Conservation (phyloP, 768 basidiomycete species). For the Mycena polygramma region DNA sequence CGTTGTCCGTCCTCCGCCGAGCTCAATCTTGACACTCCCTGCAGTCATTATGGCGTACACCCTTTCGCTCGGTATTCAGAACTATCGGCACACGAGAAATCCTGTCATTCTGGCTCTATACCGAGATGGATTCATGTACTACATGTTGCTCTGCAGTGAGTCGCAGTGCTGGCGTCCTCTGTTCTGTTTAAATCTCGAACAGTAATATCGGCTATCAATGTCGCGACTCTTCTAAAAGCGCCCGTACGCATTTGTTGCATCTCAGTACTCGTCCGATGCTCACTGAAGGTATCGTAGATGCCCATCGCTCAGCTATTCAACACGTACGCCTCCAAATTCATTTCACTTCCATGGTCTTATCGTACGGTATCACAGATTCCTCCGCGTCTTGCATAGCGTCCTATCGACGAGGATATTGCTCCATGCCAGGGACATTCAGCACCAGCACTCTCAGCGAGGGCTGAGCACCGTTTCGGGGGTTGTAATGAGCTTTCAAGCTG, state of each 20-base stretch:
- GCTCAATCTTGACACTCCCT: neutral
- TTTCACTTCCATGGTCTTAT: neutral
- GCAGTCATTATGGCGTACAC: slow-evolving; percentile 44
- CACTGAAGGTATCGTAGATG: neutral
- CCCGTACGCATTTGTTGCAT: slow-evolving; percentile 14
- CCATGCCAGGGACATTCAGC: slow-evolving; percentile 27
- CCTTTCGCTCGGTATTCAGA: slow-evolving; percentile 40
- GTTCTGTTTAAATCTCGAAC: neutral
- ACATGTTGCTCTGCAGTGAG: slow-evolving; percentile 42
- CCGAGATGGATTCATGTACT: slow-evolving; percentile 44
- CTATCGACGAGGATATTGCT: slow-evolving; percentile 33
- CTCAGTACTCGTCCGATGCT: too few relatives aligned
- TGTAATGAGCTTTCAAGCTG: slow-evolving; percentile 24
- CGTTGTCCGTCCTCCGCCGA: neutral
- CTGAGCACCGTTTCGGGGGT: neutral
- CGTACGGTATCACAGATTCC: slow-evolving; percentile 16
- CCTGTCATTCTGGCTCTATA: slow-evolving; percentile 40
- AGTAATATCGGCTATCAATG: slow-evolving; percentile 32
- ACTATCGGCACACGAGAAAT: slow-evolving; percentile 39
- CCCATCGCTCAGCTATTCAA: slow-evolving; percentile 30
- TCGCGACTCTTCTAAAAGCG: slow-evolving; percentile 25
- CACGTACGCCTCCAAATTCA: slow-evolving; percentile 13
- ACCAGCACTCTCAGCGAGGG: slow-evolving; percentile 5
- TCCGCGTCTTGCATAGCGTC: slow-evolving; percentile 32
- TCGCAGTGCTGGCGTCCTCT: neutral